Base-by-base conservation (phyloP, 306 rosid species). In the Castanea mollissima region DNA sequence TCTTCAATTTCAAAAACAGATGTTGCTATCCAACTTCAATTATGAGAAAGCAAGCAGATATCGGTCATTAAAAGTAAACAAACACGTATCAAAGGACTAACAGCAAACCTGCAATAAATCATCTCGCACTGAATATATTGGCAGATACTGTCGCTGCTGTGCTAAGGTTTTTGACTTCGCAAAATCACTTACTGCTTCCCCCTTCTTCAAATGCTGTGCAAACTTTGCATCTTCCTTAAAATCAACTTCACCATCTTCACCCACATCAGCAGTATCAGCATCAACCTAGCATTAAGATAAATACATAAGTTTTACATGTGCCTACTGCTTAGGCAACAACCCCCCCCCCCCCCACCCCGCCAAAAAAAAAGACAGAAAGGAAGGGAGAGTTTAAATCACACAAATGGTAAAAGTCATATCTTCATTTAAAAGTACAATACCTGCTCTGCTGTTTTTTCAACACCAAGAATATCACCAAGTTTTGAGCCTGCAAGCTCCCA, bases 401-500 rank as follows among this genome's bases (percentile, higher is more conserved):
- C 14, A 16, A 73, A 80, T 16, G 83, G 67, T 72, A 72, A 55
- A 72, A 79, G 58, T 78, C 41, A 44, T 64, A 87, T 55, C 65
- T 62, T 76, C 57, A 70, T 65, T 76, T 57, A 56, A 38, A 74
- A 74, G 52, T 38, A 70, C 74, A 68, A 75, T 82, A 93, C 98
- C 97, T 95, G 99, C 79, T 95, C 99, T 5, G 95, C 99, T 6
- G 97, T 80, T 85, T 95, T 95, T 72, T 92, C 98, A 79, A 95
- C 97, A 55, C 98, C 98, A 23, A 95, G 95, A 52, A 95, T 95
- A 80, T 95, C 92, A 76, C 99, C 99, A 79, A 95, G 98, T 86
- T 90, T 95, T 62, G 99, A 95, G 81, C 99, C 99, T 31, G 99
- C 99, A 77, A 95, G 98, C 90, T 95, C 99, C 99, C 99, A 95